Evolutionary conservation across 2,329 filamentous ascomycete genomes (phyloP).

Genomic region (Colletotrichum eleusines): DNA sequence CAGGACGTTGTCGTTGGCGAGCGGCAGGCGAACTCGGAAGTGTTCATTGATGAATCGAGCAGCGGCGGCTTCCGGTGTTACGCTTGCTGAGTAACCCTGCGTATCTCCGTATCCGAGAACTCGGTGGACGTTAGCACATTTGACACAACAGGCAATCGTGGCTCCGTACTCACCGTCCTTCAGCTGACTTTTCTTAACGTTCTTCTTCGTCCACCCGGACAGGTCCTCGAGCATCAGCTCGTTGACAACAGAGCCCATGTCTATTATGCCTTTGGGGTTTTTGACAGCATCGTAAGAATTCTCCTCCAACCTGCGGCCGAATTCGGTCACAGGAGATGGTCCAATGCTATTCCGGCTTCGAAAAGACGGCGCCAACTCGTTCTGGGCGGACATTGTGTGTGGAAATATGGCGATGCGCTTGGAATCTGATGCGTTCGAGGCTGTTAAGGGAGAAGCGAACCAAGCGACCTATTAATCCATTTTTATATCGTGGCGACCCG

Average conservation of each 20-base stretch:
- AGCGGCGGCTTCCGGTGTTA: not conserved
- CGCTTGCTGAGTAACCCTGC: not conserved
- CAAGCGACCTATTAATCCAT: not conserved
- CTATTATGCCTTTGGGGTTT: slow-evolving; percentile 28
- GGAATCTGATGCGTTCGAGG: not conserved
- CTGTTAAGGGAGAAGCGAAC: not conserved
- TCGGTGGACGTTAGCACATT: not conserved
- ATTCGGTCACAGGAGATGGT: not conserved
- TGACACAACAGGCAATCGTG: too few species aligned
- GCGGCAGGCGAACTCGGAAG: slow-evolving; percentile 21
- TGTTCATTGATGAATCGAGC: slow-evolving; percentile 29
- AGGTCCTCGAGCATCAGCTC: slow-evolving; percentile 32
- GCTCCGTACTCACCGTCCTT: not conserved
- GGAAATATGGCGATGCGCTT: not conserved
- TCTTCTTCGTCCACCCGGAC: slow-evolving; percentile 14
- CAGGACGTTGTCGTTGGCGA: slow-evolving; percentile 19
- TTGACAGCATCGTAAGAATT: slow-evolving; percentile 2
- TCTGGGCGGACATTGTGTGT: slow-evolving; percentile 1
- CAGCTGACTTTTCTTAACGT: slow-evolving; percentile 16
- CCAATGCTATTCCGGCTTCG: not conserved
- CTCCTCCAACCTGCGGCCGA: not conserved
- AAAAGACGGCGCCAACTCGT: slow-evolving; percentile 1
- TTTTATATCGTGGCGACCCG: not conserved
- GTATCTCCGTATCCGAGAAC: slow-evolving; percentile 9
- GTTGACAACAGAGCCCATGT: slow-evolving; percentile 27